Base-by-base conservation (phyloP, 345 rosid genomes). In the Salix arbutifolia region DNA sequence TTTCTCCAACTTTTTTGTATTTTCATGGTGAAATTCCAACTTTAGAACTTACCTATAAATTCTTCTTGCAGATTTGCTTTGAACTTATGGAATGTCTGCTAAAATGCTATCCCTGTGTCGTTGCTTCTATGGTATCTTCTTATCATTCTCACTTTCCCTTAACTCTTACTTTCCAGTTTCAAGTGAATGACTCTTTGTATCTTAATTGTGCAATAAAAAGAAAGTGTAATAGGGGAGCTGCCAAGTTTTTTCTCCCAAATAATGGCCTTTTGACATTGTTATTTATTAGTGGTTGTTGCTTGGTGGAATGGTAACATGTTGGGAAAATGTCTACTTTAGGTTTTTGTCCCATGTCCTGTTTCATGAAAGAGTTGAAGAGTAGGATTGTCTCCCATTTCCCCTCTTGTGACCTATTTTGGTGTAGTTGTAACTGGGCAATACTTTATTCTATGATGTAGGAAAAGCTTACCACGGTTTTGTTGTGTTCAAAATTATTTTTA, bases 1-100 rank as follows among this genome's bases (percentile, higher is more conserved):
- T 13, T 11, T 46, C 50, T 46, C 61, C 23, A 12, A 4, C 30
- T 23, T 17, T 37, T 37, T 26, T 25, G 56, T 30, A 21, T 42
- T 58, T 69, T 19, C 74, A 7, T 48, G 21, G n/a, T 78, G 26
- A 66, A 33, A 44, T 79, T 35, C n/a, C 37, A 23, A 69, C 67
- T 76, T 60, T 77, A 75, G 69, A 65, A 65, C 70, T 65, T 71
- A 58, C 79, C 81, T 67, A 61, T 60, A 61, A 3, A 35, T 74
- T 74, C 21, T 48, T 76, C 70, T 81, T 87, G 87, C 90, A 96
- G 98, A 91, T 93, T 64, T 86, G 85, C 88, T 93, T 93, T 83
- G 91, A 93, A 84, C 94, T 96, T 77, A 70, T 90, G 84, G 97
- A 93, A 74, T 86, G 92, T 85, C 86, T 96, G 52, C 84, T 96